Evolutionary conservation across 805 yeast species (phyloP).

Genomic region (Starmerella apicola): DNA sequence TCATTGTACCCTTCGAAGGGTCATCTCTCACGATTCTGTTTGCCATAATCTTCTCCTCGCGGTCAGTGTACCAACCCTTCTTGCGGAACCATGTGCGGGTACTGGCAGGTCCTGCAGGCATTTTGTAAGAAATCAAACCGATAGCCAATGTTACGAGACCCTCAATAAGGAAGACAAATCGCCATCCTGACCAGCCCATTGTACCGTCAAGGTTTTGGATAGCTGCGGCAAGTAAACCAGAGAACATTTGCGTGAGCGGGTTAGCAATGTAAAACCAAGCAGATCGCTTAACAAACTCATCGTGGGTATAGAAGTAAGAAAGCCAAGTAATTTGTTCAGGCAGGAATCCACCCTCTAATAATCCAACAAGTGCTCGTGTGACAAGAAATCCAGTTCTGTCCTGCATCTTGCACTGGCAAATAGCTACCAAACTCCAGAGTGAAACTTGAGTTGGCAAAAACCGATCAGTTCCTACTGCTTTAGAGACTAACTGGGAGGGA

Average conservation of each 20-base stretch:
- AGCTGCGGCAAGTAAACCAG: constrained; percentile 43
- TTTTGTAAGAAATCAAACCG: constrained; percentile 37
- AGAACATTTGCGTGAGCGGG: constrained; percentile 35
- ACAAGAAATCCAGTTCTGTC: constrained; percentile 34
- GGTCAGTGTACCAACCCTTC: constrained; percentile 42
- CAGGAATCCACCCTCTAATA: constrained; percentile 59
- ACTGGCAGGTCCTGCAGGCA: constrained; percentile 46
- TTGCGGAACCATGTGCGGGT: constrained; percentile 40
- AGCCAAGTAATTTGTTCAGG: constrained; percentile 53
- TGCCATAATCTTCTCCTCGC: constrained; percentile 47
- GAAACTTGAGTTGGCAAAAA: constrained; percentile 52
- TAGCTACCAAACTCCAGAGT: constrained; percentile 46
- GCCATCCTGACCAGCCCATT: constrained; percentile 43
- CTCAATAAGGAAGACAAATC: constrained; percentile 54
- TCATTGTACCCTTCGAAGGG: constrained; percentile 52
- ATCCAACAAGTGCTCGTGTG: constrained; percentile 42
- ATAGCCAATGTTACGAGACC: constrained; percentile 44
- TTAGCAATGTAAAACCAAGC: constrained; percentile 50
- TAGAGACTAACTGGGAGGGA: constrained; percentile 56
- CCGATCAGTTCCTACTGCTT: constrained; percentile 49
- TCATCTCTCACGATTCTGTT: constrained; percentile 52
- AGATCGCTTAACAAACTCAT: constrained; percentile 46
- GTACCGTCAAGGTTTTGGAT: constrained; percentile 39
- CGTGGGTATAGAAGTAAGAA: constrained; percentile 50
- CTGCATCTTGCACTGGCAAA: constrained; percentile 37